A percentile compares a stretch with the other conserved stretches of the same genome.
Conservation (phyloP, 2,329 filamentous ascomycete species). For the Hortaea werneckii region DNA sequence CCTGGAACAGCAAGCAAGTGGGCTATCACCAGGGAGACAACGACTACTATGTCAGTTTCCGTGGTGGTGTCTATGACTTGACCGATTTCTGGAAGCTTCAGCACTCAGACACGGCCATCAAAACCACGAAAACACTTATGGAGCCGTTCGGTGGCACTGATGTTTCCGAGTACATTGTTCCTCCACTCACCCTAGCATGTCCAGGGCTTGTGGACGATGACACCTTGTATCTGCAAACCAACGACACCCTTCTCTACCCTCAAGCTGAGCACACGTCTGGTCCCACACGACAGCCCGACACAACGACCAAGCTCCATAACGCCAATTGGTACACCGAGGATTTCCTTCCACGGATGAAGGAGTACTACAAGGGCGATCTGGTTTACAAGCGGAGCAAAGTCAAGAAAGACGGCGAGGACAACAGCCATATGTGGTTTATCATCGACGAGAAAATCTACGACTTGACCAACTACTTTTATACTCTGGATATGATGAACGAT, state of each 20-base stretch:
- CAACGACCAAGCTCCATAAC: constrained; percentile 46
- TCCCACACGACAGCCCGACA: constrained; percentile 42
- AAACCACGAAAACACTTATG: constrained; percentile 59
- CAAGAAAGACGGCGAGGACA: constrained; percentile 52
- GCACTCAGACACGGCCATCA: constrained; percentile 61
- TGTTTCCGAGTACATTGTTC: constrained; percentile 75
- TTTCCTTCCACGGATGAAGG: constrained; percentile 70
- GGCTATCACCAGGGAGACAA: constrained; percentile 56
- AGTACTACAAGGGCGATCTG: constrained; percentile 79
- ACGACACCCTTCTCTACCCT: constrained; percentile 47
- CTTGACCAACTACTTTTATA: constrained; percentile 83
- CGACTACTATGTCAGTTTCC: constrained; percentile 80
- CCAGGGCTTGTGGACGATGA: constrained; percentile 54
- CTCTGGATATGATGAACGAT: constrained; percentile 48
- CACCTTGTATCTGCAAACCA: constrained; percentile 52
- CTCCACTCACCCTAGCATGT: constrained; percentile 67
- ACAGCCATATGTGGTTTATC: constrained; percentile 68
- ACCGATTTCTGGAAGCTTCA: constrained; percentile 75
- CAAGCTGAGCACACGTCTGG: constrained; percentile 60
- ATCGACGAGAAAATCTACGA: constrained; percentile 73
- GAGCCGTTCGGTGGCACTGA: constrained; percentile 64
- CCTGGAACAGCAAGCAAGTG: constrained; percentile 66
- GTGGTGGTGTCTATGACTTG: constrained; percentile 85
- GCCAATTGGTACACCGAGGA: constrained; percentile 65
- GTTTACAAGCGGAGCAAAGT: constrained; percentile 58